phyloP scores from a whole-genome alignment of 192 early-diverging fungal genomes.

The Backusella circina region DNA sequence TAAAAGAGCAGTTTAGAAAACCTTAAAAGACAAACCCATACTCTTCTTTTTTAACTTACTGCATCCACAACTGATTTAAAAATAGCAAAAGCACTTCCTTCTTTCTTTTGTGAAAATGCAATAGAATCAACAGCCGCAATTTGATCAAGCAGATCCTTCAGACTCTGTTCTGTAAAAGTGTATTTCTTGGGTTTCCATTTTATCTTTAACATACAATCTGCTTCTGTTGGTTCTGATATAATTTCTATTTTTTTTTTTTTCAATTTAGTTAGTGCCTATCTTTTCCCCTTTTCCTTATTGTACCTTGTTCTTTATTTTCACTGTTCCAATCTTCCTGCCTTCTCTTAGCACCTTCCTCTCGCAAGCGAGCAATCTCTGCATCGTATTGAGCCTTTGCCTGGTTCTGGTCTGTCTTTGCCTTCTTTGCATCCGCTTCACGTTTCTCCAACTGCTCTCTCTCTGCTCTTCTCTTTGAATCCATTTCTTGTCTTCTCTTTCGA shows the following conservation, averaged over 20 bases:
- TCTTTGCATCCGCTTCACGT: slow-evolving; percentile 44
- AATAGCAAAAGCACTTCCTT: slow-evolving; percentile 37
- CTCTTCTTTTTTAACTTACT: slow-evolving; percentile 25
- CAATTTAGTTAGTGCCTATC: neutral
- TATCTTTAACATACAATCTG: slow-evolving; percentile 43
- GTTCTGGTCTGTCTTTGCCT: slow-evolving; percentile 37
- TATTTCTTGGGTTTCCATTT: slow-evolving; percentile 51
- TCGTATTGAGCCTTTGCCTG: slow-evolving; percentile 32
- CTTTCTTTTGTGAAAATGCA: slow-evolving; percentile 37
- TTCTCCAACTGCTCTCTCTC: slow-evolving; percentile 45
- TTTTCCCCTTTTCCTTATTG: neutral
- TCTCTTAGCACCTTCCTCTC: slow-evolving; percentile 28
- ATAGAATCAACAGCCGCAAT: slow-evolving; percentile 43
- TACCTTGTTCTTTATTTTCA: slow-evolving; percentile 16
- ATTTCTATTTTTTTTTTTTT: neutral
- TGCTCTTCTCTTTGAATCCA: slow-evolving; percentile 41
- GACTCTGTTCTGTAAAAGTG: slow-evolving; percentile 26
- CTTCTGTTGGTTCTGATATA: slow-evolving; percentile 27
- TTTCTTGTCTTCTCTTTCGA: slow-evolving; percentile 38
- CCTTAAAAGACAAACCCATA: neutral
- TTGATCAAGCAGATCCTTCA: slow-evolving; percentile 28
- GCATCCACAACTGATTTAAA: slow-evolving; percentile 46
- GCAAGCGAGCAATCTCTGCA: slow-evolving; percentile 37
- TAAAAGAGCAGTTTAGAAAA: neutral
- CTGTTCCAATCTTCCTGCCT: slow-evolving; percentile 26